Evolutionary conservation across 768 basidiomycete species (phyloP), one percentile per base, ranked within the genome.

Genomic region (Naganishia kalamii): DNA sequence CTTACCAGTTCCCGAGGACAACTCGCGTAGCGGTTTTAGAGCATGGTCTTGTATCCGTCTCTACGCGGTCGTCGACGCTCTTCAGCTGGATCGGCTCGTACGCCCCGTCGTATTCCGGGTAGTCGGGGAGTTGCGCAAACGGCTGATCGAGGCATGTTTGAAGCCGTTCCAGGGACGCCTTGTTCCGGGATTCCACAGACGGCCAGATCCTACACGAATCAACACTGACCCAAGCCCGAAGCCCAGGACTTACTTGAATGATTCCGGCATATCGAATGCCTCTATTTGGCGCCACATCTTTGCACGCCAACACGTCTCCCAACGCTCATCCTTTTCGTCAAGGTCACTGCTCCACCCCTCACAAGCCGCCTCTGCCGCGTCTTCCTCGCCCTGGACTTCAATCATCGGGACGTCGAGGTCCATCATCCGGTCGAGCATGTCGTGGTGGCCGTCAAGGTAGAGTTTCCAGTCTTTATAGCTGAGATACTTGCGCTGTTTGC

Each of bases 1-100:
- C 62, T 51, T 37, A 40, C 64, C 64, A 65, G 21, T 65, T 60
- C 12, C 64, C 64, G 13, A 65, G 47, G 30, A 65, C 41, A n/a
- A 65, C 64, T 47, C 52, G 54, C 5, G 64, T 65, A 27, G 41
- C 43, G 27, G 64, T 65, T 25, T 59, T 41, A n/a, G 51, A 57
- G 41, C 64, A 65, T 7, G 63, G 63, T 43, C 63, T 41, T 27
- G 37, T 52, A 57, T 64, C 63, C 35, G 30, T 27, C 12, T 40
- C 51, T 7, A 64, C 41, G 19, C 23, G 25, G 29, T 64, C 63
- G 6, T 51, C 37, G 15, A 47, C 33, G 35, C 49, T 50, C 21
- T 48, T 12, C n/a, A 63, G 33, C 2, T 25, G 23, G 8, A 63
- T 29, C 27, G 62, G 62, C 27, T 35, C 40, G 29, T 23, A 50